These are phyloP conservation scores for Geoglossum glabrum DNA, from an alignment of 495 filamentous ascomycete species.

Conservation along the genomic window DNA sequence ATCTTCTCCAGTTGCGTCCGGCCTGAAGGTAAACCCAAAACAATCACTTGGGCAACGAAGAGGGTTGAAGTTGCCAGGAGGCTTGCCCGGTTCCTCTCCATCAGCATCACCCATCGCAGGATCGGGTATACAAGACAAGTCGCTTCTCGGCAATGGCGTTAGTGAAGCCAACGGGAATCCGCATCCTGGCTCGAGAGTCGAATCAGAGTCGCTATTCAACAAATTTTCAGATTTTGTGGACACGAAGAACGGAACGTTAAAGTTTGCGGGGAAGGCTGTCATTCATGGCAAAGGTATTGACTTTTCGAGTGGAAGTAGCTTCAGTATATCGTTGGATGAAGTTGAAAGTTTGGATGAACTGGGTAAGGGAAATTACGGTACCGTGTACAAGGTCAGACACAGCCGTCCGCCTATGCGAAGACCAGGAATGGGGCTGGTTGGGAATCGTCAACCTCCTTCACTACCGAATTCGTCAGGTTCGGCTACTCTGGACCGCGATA, in stretches of 20 bases:
- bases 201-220: constrained; percentile 48
- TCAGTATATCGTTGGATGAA: constrained; percentile 89
- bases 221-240: constrained; percentile 89
- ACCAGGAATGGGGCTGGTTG: constrained; percentile 55
- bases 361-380: constrained; percentile 96
- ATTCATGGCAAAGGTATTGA: constrained; percentile 77
- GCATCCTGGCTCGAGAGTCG: not conserved
- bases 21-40: constrained; percentile 16
- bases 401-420: constrained; percentile 56
- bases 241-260: constrained; percentile 72
- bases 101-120: not conserved
- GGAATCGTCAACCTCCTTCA: constrained; percentile 28
- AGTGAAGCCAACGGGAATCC: constrained; percentile 14
- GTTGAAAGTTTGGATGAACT: constrained; percentile 88
- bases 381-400: constrained; percentile 90
- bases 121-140: constrained; percentile 8
- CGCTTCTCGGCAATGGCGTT: not conserved
- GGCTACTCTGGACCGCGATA: not conserved
- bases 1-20: constrained; percentile 28
- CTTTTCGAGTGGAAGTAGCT: constrained; percentile 74
- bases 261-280: constrained; percentile 81
- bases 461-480: constrained; percentile 7
- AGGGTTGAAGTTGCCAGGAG: constrained; percentile 21
- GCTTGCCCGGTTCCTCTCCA: constrained; percentile 4
- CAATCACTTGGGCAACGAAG: constrained; percentile 35